Evolutionary conservation across 2,329 filamentous ascomycete species (phyloP), one percentile per base, ranked within the genome.

Genomic region (Dactylellina haptotyla): DNA sequence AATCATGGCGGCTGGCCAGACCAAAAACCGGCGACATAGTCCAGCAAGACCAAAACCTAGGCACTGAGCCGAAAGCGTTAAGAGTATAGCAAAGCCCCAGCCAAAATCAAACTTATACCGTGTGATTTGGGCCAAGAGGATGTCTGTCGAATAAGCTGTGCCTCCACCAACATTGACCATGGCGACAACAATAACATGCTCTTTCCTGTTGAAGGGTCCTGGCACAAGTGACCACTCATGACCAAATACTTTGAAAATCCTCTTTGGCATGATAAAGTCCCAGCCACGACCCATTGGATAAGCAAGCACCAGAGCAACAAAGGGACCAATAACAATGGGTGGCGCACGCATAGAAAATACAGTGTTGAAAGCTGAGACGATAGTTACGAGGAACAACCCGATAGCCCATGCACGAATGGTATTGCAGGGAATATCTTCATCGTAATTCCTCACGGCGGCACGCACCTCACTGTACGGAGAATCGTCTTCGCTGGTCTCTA

Each of bases 121-220:
- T n/a, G 63, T 53, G 12, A 74, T 74, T 28, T 74, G 70, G n/a
- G 70, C 70, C 12, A 66, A 50, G 14, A 66, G 37, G 39, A 67
- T 62, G 54, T 66, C 63, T 6, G 63, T 66, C 10, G 70, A 66
- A 20, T 74, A 74, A 5, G 70, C 70, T 23, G 61, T 56, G 14
- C 70, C 70, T 72, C 80, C 80, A 85, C 87, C 53, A 82, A 90
- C 88, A 78, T 89, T 87, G 14, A 90, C 89, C 87, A 89, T 89
- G 75, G 89, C 86, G n/a, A 88, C 86, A 65, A 90, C 89, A 71
- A 90, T 85, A 43, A 87, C 81, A 78, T 90, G 88, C 78, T 90
- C 88, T 79, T 90, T 90, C 79, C 89, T 84, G 77, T 89, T 90
- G 80, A 90, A 90, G 0, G 88, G 88, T 0, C 87, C 87, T 0